Conservation (phyloP, 164 flowering plant species). For the Nymphaea thermarum region DNA sequence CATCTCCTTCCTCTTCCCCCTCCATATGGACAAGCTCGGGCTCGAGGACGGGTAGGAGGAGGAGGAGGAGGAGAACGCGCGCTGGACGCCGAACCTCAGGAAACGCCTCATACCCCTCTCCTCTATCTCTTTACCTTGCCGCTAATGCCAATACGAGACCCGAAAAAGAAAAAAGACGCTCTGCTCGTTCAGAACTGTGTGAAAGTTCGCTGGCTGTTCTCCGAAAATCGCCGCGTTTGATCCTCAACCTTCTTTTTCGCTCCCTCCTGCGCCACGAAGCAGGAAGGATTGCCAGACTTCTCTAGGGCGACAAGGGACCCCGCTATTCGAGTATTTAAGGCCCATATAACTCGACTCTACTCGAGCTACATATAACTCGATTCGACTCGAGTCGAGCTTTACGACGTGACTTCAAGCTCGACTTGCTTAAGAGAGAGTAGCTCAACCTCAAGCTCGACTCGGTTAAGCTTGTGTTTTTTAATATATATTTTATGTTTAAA, state of each 20-base stretch:
- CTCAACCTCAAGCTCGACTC: too few species aligned
- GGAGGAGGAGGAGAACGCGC: conserved; percentile 1
- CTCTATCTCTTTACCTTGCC: neutral
- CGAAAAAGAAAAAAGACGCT: neutral
- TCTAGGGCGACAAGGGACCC: neutral
- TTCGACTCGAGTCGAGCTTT: neutral
- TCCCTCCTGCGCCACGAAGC: neutral
- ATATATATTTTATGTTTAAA: too few species aligned
- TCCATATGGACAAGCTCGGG: conserved; percentile 89
- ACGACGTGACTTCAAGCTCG: too few species aligned
- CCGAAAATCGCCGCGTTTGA: neutral
- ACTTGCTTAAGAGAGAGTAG: too few species aligned
- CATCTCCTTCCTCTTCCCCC: conserved; percentile 85
- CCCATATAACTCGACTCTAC: neutral
- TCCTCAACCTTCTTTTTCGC: neutral
- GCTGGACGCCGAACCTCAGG: neutral
- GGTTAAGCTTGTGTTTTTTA: too few species aligned
- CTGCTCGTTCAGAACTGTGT: neutral
- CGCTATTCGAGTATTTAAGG: too few species aligned
- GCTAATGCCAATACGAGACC: too few species aligned
- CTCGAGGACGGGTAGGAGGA: conserved; percentile 24
- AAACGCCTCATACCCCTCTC: neutral
- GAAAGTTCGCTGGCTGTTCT: neutral
- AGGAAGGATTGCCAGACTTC: neutral
- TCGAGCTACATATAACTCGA: neutral